Conservation (phyloP, 2,329 filamentous ascomycete species). For the Hypoxylon sp. region DNA sequence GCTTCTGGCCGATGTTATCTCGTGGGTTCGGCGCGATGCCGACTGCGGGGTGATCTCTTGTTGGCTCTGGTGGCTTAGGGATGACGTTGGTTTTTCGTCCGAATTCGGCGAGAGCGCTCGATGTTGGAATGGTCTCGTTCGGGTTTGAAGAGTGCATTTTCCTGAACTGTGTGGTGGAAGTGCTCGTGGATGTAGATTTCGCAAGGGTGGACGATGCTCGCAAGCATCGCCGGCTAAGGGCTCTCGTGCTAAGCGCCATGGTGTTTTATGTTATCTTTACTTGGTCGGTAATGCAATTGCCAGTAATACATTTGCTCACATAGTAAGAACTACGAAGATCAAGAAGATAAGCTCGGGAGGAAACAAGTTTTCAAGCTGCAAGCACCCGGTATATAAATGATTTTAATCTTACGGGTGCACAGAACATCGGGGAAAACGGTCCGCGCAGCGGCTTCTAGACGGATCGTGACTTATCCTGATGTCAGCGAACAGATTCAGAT, state of each 20-base stretch:
- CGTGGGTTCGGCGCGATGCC: constrained; percentile 34
- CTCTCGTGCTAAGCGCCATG: constrained; percentile 26
- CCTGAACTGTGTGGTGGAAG: constrained; percentile 11
- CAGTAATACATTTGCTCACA: too few species aligned
- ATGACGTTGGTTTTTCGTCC: constrained; percentile 10
- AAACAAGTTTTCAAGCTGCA: constrained; percentile 5
- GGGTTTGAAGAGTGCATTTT: constrained; percentile 22
- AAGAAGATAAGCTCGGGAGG: too few species aligned
- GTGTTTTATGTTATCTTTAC: constrained; percentile 2
- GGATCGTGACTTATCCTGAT: constrained; percentile 16
- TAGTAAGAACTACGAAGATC: too few species aligned
- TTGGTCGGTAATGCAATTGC: too few species aligned
- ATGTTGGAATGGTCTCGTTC: constrained; percentile 1
- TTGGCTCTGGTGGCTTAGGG: constrained; percentile 39
- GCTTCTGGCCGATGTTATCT: constrained; percentile 46
- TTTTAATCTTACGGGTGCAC: constrained; percentile 4
- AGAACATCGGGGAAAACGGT: constrained; percentile 11
- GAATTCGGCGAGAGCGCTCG: constrained; percentile 14
- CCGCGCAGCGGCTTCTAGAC: constrained; percentile 5
- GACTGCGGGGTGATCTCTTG: constrained; percentile 39
- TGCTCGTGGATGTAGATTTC: not conserved
- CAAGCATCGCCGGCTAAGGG: constrained; percentile 11
- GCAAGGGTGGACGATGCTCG: constrained; percentile 9
- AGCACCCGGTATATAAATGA: constrained; percentile 21
- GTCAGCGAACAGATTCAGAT: constrained; percentile 15